phyloP scores from a whole-genome alignment of 2,329 filamentous ascomycete genomes.

The Hirsutella thompsonii region DNA sequence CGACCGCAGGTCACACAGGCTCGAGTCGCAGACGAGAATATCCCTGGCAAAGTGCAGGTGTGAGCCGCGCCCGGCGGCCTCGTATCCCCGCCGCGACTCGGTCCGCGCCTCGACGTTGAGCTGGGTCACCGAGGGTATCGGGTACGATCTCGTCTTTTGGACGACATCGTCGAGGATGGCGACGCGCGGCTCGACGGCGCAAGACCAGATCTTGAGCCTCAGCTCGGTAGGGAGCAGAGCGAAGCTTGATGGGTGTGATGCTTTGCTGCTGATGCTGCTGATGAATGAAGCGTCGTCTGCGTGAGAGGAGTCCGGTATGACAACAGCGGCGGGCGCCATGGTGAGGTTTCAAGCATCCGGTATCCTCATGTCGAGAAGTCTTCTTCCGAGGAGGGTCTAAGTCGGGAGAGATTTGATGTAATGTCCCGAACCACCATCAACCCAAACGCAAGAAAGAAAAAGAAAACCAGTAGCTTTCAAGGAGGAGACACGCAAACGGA shows the following conservation, averaged over 20 bases:
- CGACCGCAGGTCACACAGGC: constrained; percentile 18
- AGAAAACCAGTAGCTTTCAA: neutral
- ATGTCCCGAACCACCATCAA: neutral
- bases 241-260: constrained; percentile 9
- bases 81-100: constrained; percentile 21
- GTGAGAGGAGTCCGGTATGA: neutral
- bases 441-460: neutral
- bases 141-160: constrained; percentile 16
- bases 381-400: neutral
- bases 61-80: constrained; percentile 20
- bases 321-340: neutral
- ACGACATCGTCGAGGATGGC: constrained; percentile 22
- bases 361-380: neutral
- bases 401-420: neutral
- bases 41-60: constrained; percentile 23
- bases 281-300: neutral
- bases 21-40: constrained; percentile 24
- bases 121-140: constrained; percentile 21
- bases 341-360: neutral
- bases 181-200: constrained; percentile 21
- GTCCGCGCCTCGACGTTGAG: constrained; percentile 21
- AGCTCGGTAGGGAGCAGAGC: constrained; percentile 20
- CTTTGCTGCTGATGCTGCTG: no score
- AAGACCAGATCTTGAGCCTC: constrained; percentile 24
- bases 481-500: no score